Base-by-base conservation (phyloP, 768 basidiomycete genomes). In the Agrocybe praecox region DNA sequence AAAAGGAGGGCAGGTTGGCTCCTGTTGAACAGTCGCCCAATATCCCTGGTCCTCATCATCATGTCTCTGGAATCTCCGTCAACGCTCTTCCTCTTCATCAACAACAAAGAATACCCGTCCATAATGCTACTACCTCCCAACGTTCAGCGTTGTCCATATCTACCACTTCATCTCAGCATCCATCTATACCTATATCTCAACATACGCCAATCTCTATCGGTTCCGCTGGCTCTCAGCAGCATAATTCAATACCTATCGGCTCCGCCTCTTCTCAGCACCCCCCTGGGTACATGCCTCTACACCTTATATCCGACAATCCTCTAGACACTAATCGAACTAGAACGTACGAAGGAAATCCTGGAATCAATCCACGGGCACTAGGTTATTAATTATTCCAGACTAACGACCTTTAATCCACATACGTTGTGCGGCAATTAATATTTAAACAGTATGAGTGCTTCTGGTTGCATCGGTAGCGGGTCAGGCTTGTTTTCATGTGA, bases 1-100 rank as follows among this genome's bases (percentile, higher is more conserved):
- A 67, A 59, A 72, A 69, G 46, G 80, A 81, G 62, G 77, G 76
- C 17, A 65, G 74, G 23, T 60, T 71, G 17, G 59, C 53, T 15
- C 44, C 61, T 0, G 46, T 58, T 9, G 59, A 62, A 17, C 50
- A 52, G 45, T 24, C 49, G 40, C 12, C 36, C n/a, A 40, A 3
- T 4, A 15, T n/a, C 12, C 6, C 36, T n/a, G 5, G 14, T 40
- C 14, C 36, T 6, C 14, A 4, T 12, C 36, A 40, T 5, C 36
- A 40, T 15, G 14, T 5, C 5, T 14, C n/a, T 5, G 6, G 6
- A 15, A 40, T 40, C 5, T n/a, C 36, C 12, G 4, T 40, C 14
- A 40, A 40, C 36, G 18, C 48, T 15, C 26, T 36, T 33, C 36
- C 34, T 10, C 47, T 24, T 22, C 47, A 49, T 34, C 26, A 45